Percentiles rank a stretch among this genome's conserved stretches.
phyloP scores from a whole-genome alignment of 2,329 filamentous ascomycete genomes.

The Gnomoniopsis sp. region DNA sequence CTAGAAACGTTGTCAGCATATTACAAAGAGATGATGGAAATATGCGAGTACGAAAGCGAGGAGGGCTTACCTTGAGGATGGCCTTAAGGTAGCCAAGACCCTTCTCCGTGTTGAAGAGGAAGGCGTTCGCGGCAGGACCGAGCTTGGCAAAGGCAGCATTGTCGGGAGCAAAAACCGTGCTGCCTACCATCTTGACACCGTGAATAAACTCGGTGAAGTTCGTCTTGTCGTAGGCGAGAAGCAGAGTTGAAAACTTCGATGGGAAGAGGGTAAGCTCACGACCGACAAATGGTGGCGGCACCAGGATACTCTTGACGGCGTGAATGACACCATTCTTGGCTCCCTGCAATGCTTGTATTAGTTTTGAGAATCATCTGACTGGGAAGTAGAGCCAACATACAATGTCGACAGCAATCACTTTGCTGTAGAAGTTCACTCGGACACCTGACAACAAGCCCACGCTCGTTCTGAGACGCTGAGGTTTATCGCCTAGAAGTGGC shows the following conservation, averaged over 20 bases:
- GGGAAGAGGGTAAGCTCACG: conserved; percentile 62
- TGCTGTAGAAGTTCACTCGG: conserved; percentile 73
- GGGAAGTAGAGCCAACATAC: conserved; percentile 41
- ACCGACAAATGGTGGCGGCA: conserved; percentile 67
- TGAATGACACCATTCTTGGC: conserved; percentile 81
- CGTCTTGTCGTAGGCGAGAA: conserved; percentile 71
- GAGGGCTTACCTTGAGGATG: conserved; percentile 50
- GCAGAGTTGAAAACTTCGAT: conserved; percentile 71
- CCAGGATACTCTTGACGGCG: conserved; percentile 68
- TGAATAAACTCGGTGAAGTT: conserved; percentile 62
- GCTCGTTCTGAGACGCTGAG: conserved; percentile 71
- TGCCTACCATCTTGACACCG: conserved; percentile 53
- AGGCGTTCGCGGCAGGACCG: conserved; percentile 70
- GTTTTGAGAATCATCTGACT: not conserved
- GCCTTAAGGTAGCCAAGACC: conserved; percentile 75
- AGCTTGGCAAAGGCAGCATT: conserved; percentile 79
- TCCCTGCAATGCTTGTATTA: conserved; percentile 38
- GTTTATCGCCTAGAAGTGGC: conserved; percentile 56
- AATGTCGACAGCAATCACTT: conserved; percentile 67
- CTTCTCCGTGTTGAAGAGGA: conserved; percentile 73
- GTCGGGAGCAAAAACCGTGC: conserved; percentile 76
- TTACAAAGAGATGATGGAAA: too few relatives aligned
- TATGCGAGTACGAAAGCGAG: too few relatives aligned
- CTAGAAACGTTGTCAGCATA: conserved; percentile 11
- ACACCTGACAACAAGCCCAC: conserved; percentile 59